Evolutionary conservation across 1,284 basidiomycete species (phyloP).

Genomic region (Volvariella volvacea): DNA sequence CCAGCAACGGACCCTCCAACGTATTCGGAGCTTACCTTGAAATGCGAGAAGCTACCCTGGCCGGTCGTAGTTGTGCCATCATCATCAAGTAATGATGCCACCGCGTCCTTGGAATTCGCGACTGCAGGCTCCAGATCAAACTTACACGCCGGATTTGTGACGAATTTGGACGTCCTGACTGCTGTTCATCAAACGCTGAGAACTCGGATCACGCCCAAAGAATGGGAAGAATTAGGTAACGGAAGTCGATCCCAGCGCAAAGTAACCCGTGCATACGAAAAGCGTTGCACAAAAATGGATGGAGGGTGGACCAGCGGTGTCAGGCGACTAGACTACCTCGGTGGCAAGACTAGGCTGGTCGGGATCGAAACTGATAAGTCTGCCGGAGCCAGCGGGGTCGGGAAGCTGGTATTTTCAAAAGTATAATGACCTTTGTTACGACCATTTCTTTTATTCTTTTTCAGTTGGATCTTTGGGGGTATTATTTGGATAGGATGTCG

Average conservation of each 20-base stretch:
- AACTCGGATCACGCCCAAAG: constrained; percentile 50
- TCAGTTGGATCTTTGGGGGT: no score
- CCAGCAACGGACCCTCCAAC: constrained; percentile 58
- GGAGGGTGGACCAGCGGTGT: constrained; percentile 66
- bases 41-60: constrained; percentile 57
- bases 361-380: constrained; percentile 39
- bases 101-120: constrained; percentile 17
- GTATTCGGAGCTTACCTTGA: constrained; percentile 44
- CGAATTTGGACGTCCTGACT: constrained; percentile 57
- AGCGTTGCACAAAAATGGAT: constrained; percentile 51
- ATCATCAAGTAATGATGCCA: constrained; percentile 4
- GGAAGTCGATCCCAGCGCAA: constrained; percentile 23
- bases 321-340: constrained; percentile 58
- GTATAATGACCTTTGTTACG: not conserved
- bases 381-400: constrained; percentile 7
- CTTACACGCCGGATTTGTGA: constrained; percentile 24
- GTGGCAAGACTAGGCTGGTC: constrained; percentile 50
- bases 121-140: constrained; percentile 10
- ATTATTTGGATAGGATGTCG: no score
- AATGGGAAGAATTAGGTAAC: constrained; percentile 55
- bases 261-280: constrained; percentile 56
- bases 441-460: not conserved
- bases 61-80: constrained; percentile 36
- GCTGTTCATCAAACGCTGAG: constrained; percentile 52
- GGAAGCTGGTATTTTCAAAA: constrained; percentile 12